These are phyloP conservation scores for Podila verticillata DNA, from an alignment of 192 early-diverging fungal genomes.

Conservation along the genomic window DNA sequence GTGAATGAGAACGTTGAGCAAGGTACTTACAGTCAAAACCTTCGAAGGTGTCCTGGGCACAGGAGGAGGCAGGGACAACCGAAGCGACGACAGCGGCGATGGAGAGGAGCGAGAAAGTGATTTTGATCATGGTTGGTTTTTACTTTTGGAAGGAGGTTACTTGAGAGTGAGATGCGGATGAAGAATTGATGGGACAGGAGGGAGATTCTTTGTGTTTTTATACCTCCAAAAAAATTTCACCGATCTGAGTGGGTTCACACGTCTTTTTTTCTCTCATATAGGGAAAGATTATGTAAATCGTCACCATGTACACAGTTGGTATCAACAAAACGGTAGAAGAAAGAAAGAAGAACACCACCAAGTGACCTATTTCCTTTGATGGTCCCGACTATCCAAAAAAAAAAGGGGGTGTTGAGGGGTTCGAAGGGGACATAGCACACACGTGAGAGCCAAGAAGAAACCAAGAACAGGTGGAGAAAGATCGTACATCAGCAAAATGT, in stretches of 20 bases:
- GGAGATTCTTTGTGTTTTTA: slow-evolving; percentile 3
- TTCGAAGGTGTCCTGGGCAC: slow-evolving; percentile 2
- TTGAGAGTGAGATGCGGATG: slow-evolving; percentile 5
- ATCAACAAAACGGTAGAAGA: background rate
- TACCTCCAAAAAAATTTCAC: slow-evolving; percentile 1
- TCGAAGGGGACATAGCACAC: background rate
- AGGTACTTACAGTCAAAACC: background rate
- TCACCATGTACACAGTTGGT: slow-evolving; percentile 2
- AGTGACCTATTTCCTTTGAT: background rate
- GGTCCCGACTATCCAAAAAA: slow-evolving; percentile 3
- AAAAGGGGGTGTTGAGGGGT: background rate
- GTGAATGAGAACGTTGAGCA: background rate
- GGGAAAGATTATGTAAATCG: background rate
- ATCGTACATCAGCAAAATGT: slow-evolving; percentile 1
- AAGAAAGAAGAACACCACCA: background rate
- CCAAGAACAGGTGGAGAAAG: background rate
- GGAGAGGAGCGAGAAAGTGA: slow-evolving; percentile 11
- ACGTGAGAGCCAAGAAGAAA: background rate
- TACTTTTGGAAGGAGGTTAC: background rate
- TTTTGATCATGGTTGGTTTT: slow-evolving; percentile 19
- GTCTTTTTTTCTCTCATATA: slow-evolving; percentile 7
- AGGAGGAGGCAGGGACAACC: slow-evolving; percentile 8
- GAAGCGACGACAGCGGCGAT: slow-evolving; percentile 17
- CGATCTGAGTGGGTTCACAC: background rate
- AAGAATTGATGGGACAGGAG: slow-evolving; percentile 2